These are phyloP conservation scores for Malassezia arunalokei DNA, from an alignment of 1,284 basidiomycete genomes.

Conservation along the genomic window DNA sequence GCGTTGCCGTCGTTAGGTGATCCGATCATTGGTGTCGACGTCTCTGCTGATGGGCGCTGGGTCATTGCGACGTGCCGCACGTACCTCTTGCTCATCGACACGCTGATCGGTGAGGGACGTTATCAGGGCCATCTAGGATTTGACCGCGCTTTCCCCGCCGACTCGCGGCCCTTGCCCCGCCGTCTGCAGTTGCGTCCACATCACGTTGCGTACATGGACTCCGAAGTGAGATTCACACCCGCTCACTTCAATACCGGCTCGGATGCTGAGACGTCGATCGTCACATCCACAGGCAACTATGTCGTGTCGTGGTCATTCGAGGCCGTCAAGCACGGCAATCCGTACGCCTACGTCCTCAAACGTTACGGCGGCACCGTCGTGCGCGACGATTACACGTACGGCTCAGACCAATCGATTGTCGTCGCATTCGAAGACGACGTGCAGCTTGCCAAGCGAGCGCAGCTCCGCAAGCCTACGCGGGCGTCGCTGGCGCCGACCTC, in stretches of 20 bases:
- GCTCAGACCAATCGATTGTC: slow-evolving; percentile 82
- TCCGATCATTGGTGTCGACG: slow-evolving; percentile 87
- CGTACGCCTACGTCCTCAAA: slow-evolving; percentile 90
- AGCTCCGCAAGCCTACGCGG: slow-evolving; percentile 71
- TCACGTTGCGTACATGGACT: slow-evolving; percentile 89
- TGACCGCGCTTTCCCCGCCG: slow-evolving; percentile 87
- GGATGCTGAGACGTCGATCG: slow-evolving; percentile 75
- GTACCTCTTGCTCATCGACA: slow-evolving; percentile 88
- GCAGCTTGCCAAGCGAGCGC: slow-evolving; percentile 82
- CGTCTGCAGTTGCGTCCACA: slow-evolving; percentile 78
- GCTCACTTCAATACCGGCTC: slow-evolving; percentile 82
- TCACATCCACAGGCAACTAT: slow-evolving; percentile 89
- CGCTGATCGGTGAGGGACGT: slow-evolving; percentile 78
- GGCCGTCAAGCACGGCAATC: slow-evolving; percentile 78
- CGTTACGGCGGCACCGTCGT: slow-evolving; percentile 49
- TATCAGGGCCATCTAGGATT: slow-evolving; percentile 80
- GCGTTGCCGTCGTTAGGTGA: slow-evolving; percentile 90
- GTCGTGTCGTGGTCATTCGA: slow-evolving; percentile 76
- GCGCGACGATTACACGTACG: slow-evolving; percentile 44
- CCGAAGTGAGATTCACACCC: slow-evolving; percentile 76
- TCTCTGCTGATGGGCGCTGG: slow-evolving; percentile 84
- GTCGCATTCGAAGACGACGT: slow-evolving; percentile 92
- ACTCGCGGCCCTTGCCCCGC: slow-evolving; percentile 79
- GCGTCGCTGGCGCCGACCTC: slow-evolving; percentile 11
- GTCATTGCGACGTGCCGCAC: slow-evolving; percentile 92